Evolutionary conservation across 139 green algal species (phyloP), one percentile per base, ranked within the genome.

Genomic region (Parachlorella kessleri): DNA sequence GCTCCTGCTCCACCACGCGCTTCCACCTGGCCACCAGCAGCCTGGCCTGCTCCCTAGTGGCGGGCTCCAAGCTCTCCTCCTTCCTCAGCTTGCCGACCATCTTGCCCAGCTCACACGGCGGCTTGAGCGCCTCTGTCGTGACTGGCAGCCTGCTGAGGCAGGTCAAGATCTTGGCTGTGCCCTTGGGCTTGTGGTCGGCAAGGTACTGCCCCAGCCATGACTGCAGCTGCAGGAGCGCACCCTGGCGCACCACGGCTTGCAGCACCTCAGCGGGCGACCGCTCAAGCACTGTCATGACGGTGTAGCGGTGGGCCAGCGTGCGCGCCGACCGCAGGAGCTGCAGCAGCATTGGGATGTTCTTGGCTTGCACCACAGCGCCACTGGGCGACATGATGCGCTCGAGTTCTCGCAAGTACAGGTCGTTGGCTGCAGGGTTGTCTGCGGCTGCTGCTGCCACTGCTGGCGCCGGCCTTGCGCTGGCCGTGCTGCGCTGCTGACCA

Each of bases 21-120:
- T 78, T 81, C 83, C 83, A 87, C 30, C 70, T 76, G 1, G 71
- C 75, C 53, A 87, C 81, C 54, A 87, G 72, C 28, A 35, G 53
- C 68, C 59, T 72, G 42, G 83, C 83, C 2, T 72, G 40, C 23
- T 70, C 66, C 6, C 67, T 55, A 6, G 81, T 64, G 2, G 39
- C 40, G 55, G 32, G 36, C 18, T 41, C 70, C 35, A 78, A 66
- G 54, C 55, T 38, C n/a, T 42, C 54, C 21, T 76, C 40, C 68
- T 81, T 85, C 24, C 83, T 72, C 54, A 87, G 59, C 36, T 73
- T 77, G 2, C 67, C 73, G 23, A 87, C 83, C 23, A 75, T 26
- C 55, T 78, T 83, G 42, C 82, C 80, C 23, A 87, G 64, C 66
- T 83, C 72, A 76, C 79, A 77, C 40, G 82, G 79, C 32, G 70